Conservation (phyloP, 192 early-diverging fungal genomes). For the Coemansia sp. region DNA sequence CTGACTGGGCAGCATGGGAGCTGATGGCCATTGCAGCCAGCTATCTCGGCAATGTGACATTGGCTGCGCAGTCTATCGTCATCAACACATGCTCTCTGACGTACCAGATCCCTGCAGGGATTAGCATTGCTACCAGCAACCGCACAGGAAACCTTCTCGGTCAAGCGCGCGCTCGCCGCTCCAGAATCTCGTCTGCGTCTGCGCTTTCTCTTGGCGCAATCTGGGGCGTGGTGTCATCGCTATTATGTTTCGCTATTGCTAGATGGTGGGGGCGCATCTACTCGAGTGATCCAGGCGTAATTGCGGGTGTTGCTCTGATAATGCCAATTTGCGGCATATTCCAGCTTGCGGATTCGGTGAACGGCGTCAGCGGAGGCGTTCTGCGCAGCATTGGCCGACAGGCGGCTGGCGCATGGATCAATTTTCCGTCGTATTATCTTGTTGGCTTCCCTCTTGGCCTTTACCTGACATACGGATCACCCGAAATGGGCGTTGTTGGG, state of each 20-base stretch:
- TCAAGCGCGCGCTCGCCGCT: conserved; percentile 53
- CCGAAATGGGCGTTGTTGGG: conserved; percentile 15
- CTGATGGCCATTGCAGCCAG: conserved; percentile 67
- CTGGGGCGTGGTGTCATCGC: conserved; percentile 56
- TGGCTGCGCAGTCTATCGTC: conserved; percentile 80
- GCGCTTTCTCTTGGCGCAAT: conserved; percentile 17
- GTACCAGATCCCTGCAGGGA: conserved; percentile 69
- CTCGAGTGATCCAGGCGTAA: conserved; percentile 66
- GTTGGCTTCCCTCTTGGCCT: conserved; percentile 54
- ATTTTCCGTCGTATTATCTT: conserved; percentile 49
- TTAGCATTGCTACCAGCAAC: conserved; percentile 74
- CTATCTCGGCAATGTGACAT: conserved; percentile 65
- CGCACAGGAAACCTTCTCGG: conserved; percentile 76
- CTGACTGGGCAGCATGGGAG: conserved; percentile 83
- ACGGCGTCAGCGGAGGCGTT: conserved; percentile 56
- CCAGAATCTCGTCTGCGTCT: conserved; percentile 48
- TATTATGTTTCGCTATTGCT: conserved; percentile 40
- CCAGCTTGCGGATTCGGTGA: conserved; percentile 59
- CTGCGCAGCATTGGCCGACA: conserved; percentile 56
- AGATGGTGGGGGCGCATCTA: conserved; percentile 54
- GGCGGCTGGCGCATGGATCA: conserved; percentile 44
- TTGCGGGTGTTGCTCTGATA: conserved; percentile 62
- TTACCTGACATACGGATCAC: conserved; percentile 37
- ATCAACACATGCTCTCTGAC: conserved; percentile 66
- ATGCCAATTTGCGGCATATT: conserved; percentile 73